phyloP scores from a whole-genome alignment of 106 monocot genomes.

The Gastrodia elata region DNA sequence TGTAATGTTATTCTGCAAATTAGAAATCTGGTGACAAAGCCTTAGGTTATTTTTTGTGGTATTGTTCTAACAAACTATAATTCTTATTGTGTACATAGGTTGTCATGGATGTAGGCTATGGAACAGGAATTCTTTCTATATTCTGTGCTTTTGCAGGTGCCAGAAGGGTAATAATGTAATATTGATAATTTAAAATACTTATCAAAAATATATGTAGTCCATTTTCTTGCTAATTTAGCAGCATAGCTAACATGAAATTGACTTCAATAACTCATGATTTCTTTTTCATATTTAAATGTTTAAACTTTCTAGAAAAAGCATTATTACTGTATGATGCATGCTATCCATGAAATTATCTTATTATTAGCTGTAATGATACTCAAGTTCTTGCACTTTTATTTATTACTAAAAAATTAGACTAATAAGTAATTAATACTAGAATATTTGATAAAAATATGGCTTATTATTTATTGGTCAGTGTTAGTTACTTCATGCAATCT shows the following conservation, averaged over 20 bases:
- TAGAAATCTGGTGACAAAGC: not conserved
- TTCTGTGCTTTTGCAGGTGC: slow-evolving; percentile 96
- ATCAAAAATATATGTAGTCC: not conserved
- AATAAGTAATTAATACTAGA: not conserved
- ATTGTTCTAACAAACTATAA: not conserved
- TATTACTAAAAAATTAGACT: not conserved
- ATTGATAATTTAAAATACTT: not conserved
- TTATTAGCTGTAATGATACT: not conserved
- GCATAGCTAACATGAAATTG: not conserved
- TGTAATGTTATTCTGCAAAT: not conserved
- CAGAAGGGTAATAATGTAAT: slow-evolving; percentile 64
- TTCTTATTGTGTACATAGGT: slow-evolving; percentile 38
- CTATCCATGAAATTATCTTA: too few relatives aligned
- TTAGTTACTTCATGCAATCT: not conserved
- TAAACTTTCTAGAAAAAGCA: too few relatives aligned
- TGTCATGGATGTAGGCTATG: slow-evolving; percentile 94
- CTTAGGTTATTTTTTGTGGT: not conserved
- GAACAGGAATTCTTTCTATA: slow-evolving; percentile 81
- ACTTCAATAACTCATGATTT: not conserved
- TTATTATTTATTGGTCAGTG: not conserved
- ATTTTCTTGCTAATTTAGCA: not conserved
- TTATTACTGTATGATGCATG: too few relatives aligned
- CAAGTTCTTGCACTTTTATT: not conserved
- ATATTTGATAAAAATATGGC: not conserved
- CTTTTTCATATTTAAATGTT: not conserved